Evolutionary conservation across 2,329 filamentous ascomycete genomes (phyloP), one percentile per base, ranked within the genome.

Genomic region (Botrytis galanthina): DNA sequence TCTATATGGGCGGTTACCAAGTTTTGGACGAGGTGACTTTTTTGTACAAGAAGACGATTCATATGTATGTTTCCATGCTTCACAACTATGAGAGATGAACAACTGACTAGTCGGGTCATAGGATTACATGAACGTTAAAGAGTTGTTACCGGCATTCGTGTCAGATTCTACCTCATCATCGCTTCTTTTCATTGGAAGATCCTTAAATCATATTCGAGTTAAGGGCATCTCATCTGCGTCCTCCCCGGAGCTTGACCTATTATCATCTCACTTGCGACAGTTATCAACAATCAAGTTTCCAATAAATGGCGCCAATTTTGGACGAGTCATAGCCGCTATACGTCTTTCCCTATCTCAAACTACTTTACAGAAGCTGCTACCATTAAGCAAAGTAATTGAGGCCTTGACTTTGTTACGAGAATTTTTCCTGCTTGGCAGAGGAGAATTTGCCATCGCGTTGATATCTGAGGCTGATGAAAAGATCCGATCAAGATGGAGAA

Each of bases 131-230:
- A 86, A 89, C 67, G 85, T 89, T 46, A 81, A 85, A 12, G 84
- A 85, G 29, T 83, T 97, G 10, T 82, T 97, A 3, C 96, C 96
- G 0, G 90, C 89, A 20, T 97, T 97, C 80, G 93, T 98, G 10
- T 91, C 90, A 0, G 82, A 88, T 0, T 84, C 90, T 7, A 93
- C 93, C 1, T 94, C 93, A 12, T 87, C 89, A 5, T 97, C 95
- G 0, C 93, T 98, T 81, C 84, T 98, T 8, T 98, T 98, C 80
- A 92, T 98, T 75, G 96, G 96, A 18, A 93, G 92, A 76, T 97
- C 94, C 0, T 85, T 98, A 64, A 94, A 97, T 78, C 93, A 97
- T 77, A 92, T 97, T 72, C 88, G 92, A 68, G 86, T 88, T 26
- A 86, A 85, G 77, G 85, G 84, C 73, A 84, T 79, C 39, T 82